Base-by-base conservation (phyloP, 2,329 filamentous ascomycete genomes). In the Teratosphaeria epicoccoides region DNA sequence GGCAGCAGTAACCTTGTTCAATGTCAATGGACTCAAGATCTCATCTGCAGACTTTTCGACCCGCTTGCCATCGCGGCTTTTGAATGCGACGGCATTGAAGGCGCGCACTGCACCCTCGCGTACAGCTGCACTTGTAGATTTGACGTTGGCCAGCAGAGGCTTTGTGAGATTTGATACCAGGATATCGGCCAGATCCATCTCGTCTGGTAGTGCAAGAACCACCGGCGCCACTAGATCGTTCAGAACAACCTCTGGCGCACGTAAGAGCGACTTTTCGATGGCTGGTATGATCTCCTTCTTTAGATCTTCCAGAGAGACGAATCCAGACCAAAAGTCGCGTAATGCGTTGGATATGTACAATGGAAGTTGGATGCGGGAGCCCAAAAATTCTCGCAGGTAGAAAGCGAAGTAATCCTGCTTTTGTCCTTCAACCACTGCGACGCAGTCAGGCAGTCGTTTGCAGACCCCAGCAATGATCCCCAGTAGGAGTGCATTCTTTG, bases 401-500 rank as follows among this genome's bases (percentile, higher is more conserved):
- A 91, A 98, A 6, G 82, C 74, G 67, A 88, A 84, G 66, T 90
- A 87, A 48, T 84, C 77, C 43, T 80, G 72, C 71, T 90, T 95
- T 53, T 80, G 75, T 44, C 72, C 70, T 52, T 82, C 77, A 47
- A 97, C 66, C 25, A 82, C 68, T 4, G 79, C 70, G 62, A 82
- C 85, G 47, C 82, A 76, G 54, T 78, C 70, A 2, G 79, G 71
- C 50, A 90, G 78, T 50, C 90, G 84, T 40, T 84, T 81, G 64
- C 85, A 88, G 7, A 96, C 90, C 5, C 90, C 91, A 44, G 89
- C 88, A 58, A 98, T 79, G 47, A 94, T 81, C 17, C 93, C 93
- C 1, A 98, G 77, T 54, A 94, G 78, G 9, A 86, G 73, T 11
- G 87, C 81, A 72, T 95, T 85, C 61, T 78, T 87, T 50, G 84